Evolutionary conservation across 164 flowering plant species (phyloP), one percentile per base, ranked within the genome.

Genomic region (Aristolochia contorta): DNA sequence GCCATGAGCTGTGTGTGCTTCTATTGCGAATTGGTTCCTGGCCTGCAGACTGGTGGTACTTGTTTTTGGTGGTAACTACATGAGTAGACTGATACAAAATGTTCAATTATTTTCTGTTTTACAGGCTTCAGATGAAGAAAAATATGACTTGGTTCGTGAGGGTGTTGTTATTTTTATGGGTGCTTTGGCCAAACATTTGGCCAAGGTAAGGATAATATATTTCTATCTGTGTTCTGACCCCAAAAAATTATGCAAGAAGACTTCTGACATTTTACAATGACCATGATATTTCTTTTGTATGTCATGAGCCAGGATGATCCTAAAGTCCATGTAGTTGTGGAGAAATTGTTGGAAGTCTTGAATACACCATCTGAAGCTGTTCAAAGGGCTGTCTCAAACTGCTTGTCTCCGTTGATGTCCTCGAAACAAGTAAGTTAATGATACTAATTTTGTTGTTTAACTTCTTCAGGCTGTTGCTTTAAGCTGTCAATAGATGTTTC

Each of bases 321-420:
- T 47, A 94, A 89, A 79, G 90, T 94, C 51, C 89, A 83, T 64
- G 60, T 86, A 51, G 99, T 94, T 60, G 85, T 94, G 10, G 99
- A 91, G 74, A 94, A 89, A 78, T 74, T 94, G 74, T 74, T 94
- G 78, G 97, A 91, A 66, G 99, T 94, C 57, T 61, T 94, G 62
- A 91, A 89, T 69, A 94, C 99, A 61, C 99, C 99, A 32, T 94
- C 99, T 41, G 99, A 94, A 80, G 88, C 99, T 59, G 99, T 94
- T 64, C 99, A 94, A 58, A 82, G 96, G 52, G 99, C 99, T 18
- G 99, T 94, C 21, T 84, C 99, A 16, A 59, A 75, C 46, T 94
- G 99, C 75, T 76, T 94, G 51, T 84, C 97, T 70, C 99, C 99
- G 47, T 65, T 94, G 46, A 84, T 91, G 96, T 84, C 66, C 67